These are phyloP conservation scores for Colletotrichum sp. DNA, from an alignment of 2,329 filamentous ascomycete genomes.

Conservation along the genomic window DNA sequence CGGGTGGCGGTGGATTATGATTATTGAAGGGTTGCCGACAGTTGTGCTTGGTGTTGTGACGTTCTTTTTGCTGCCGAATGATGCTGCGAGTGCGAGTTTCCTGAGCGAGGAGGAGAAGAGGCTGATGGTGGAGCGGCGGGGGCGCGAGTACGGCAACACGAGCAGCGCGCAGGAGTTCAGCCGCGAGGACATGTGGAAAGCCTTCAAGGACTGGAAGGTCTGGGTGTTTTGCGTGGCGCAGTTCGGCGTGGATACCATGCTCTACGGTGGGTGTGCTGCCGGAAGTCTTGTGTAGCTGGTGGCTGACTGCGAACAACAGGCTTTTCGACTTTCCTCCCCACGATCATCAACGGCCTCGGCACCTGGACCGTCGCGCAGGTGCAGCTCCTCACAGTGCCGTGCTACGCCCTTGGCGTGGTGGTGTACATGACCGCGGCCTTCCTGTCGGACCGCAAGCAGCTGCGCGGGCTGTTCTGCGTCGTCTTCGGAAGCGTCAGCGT, in stretches of 20 bases:
- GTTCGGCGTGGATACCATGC: conserved; percentile 77
- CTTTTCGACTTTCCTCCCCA: conserved; percentile 67
- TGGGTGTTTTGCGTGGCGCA: conserved; percentile 73
- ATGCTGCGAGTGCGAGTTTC: conserved; percentile 39
- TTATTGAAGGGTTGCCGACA: conserved; percentile 54
- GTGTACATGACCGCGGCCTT: conserved; percentile 71
- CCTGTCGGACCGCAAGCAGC: conserved; percentile 69
- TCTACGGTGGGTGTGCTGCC: conserved; percentile 57
- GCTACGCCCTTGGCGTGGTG: conserved; percentile 69
- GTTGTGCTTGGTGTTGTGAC: conserved; percentile 55
- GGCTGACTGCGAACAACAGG: conserved; percentile 39
- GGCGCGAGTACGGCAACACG: conserved; percentile 52
- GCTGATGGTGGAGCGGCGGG: conserved; percentile 29
- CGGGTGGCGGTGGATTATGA: conserved; percentile 78
- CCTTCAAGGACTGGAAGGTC: conserved; percentile 77
- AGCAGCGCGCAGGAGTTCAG: conserved; percentile 49
- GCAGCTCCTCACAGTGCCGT: conserved; percentile 69
- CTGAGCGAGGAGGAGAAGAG: conserved; percentile 36
- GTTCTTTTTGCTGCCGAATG: conserved; percentile 60
- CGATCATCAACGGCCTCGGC: conserved; percentile 66
- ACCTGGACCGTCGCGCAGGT: conserved; percentile 56
- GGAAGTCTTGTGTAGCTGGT: too few relatives aligned
- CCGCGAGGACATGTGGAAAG: conserved; percentile 68
- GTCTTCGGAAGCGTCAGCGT: conserved; percentile 58
- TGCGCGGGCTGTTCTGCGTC: conserved; percentile 57